Evolutionary conservation across 2,329 filamentous ascomycete species (phyloP), one percentile per base, ranked within the genome.

Genomic region (Hypoxylon sp.): DNA sequence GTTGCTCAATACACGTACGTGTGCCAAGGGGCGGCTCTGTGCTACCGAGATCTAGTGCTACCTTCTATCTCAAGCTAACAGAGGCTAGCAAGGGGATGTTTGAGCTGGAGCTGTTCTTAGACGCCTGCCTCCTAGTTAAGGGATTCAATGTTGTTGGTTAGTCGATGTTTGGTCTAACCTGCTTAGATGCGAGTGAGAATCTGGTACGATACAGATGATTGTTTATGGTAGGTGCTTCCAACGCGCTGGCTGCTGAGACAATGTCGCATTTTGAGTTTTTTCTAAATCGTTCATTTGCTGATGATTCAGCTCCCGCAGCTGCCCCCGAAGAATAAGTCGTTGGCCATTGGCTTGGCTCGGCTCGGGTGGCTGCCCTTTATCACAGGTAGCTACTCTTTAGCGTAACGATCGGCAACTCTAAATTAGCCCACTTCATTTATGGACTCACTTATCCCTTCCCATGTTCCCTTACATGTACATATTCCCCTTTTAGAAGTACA

Each of bases 31-130:
- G 64, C 64, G 68, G 68, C 68, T 70, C 64, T 48, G 60, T 20
- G 60, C 37, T 60, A 63, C n/a, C 40, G 22, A 66, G 65, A 71
- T 71, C 58, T 71, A 70, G 68, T 27, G 62, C 66, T 63, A 61
- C 62, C 40, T 60, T 42, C 40, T 63, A 68, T 62, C 64, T 59
- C 8, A 27, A 35, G 17, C 50, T 40, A 69, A 37, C 44, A 50
- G 49, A 49, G 31, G 27, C 46, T 57, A 55, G 40, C 17, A 60
- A 17, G 27, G 27, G 35, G 37, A 53, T 56, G 22, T 22, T 44
- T 17, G 17, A 11, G 40, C 17, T 44, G 31, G 51, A 46, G 31
- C 40, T 33, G 14, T 46, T 46, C 14, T 8, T 40, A 4, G 40
- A 48, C n/a, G 11, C 46, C 10, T 37, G n/a, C 13, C 51, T 37